These are phyloP conservation scores for Dichotomopilus funicola DNA, from an alignment of 2,329 filamentous ascomycete species.

Conservation along the genomic window DNA sequence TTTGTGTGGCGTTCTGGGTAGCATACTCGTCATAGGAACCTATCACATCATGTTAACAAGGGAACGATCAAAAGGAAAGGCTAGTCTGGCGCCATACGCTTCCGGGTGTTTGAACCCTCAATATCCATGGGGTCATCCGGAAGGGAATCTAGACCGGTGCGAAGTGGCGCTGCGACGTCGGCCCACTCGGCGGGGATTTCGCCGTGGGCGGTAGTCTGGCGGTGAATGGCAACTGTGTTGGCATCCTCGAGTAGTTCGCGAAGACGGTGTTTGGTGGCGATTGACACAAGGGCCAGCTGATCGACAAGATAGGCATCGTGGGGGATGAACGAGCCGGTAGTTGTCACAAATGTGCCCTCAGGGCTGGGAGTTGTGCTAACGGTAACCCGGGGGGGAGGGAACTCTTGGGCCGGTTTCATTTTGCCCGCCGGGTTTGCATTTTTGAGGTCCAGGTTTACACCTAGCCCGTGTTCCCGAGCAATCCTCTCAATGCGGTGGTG, in stretches of 20 bases:
- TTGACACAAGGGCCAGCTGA: slow-evolving; percentile 73
- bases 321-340: slow-evolving; percentile 63
- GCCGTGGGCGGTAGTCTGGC: slow-evolving; percentile 74
- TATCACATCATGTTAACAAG: slow-evolving; percentile 26
- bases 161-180: slow-evolving; percentile 56
- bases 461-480: slow-evolving; percentile 51
- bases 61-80: slow-evolving; percentile 3
- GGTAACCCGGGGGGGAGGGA: slow-evolving; percentile 46
- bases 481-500: slow-evolving; percentile 54
- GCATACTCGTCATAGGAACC: slow-evolving; percentile 33
- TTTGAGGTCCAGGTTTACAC: slow-evolving; percentile 50
- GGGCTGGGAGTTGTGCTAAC: slow-evolving; percentile 51
- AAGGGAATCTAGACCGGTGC: slow-evolving; percentile 34
- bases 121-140: slow-evolving; percentile 37
- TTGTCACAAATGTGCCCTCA: slow-evolving; percentile 55
- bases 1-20: slow-evolving; percentile 31
- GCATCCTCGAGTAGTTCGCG: slow-evolving; percentile 73
- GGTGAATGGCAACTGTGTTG: slow-evolving; percentile 59
- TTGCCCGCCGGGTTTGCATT: slow-evolving; percentile 40
- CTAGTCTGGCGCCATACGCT: slow-evolving; percentile 45
- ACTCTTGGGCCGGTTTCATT: slow-evolving; percentile 44
- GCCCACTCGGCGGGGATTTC: slow-evolving; percentile 69
- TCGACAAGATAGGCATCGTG: slow-evolving; percentile 72
- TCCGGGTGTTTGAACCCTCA: slow-evolving; percentile 48
- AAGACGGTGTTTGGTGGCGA: slow-evolving; percentile 75